A percentile compares a stretch with the other conserved stretches of the same genome.
Evolutionary conservation across 345 rosid species (phyloP).

Genomic region (Eucalyptus tenuipes): DNA sequence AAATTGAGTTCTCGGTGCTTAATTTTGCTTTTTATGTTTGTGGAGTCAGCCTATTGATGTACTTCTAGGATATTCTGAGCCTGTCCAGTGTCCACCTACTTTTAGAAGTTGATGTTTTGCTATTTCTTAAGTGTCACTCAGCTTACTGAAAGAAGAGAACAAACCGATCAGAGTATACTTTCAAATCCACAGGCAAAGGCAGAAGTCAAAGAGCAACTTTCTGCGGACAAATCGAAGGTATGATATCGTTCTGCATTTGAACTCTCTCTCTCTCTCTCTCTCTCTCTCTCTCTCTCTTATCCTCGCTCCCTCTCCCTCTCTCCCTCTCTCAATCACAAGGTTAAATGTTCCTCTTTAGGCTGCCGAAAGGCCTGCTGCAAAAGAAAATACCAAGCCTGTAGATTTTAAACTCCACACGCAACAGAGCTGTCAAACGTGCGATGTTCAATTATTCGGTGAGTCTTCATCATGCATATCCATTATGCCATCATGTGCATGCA

Average conservation of each 20-base stretch:
- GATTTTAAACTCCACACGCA: conserved; percentile 71
- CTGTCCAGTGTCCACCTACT: background rate
- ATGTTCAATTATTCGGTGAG: conserved; percentile 75
- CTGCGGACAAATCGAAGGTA: conserved; percentile 7
- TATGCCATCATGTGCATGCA: background rate
- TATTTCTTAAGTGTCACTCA: background rate
- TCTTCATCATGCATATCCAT: background rate
- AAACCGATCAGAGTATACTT: background rate
- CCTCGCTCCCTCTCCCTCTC: too few species aligned
- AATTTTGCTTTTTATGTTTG: background rate
- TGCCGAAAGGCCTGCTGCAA: conserved; percentile 18
- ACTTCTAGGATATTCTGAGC: background rate
- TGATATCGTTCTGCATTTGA: background rate
- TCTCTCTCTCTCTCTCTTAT: too few species aligned
- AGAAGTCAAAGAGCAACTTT: conserved; percentile 7
- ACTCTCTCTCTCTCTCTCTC: background rate
- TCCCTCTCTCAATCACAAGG: background rate
- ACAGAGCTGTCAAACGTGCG: conserved; percentile 67
- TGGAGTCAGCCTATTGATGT: background rate
- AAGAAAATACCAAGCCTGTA: conserved; percentile 57
- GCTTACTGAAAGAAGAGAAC: background rate
- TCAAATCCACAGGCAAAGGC: conserved; percentile 9
- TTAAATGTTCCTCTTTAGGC: background rate
- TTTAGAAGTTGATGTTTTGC: background rate
- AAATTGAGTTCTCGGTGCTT: background rate